A percentile compares a stretch with the other conserved stretches of the same genome.
phyloP scores from a whole-genome alignment of 2,329 filamentous ascomycete species.

The Colletotrichum sp. region DNA sequence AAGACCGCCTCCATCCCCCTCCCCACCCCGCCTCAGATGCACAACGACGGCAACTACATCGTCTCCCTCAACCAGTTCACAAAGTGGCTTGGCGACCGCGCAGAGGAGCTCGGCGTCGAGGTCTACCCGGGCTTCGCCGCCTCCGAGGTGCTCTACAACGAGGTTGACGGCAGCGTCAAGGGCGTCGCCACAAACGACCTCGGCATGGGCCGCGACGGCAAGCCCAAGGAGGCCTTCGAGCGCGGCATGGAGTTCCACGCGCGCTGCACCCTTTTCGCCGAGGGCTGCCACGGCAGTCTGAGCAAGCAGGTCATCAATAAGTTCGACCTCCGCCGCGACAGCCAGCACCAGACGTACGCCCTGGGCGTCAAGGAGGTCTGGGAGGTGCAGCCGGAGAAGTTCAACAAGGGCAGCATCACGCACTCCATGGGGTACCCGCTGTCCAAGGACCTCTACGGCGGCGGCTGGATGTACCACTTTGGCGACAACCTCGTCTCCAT shows the following conservation, averaged over 20 bases:
- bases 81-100: constrained; percentile 94
- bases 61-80: constrained; percentile 93
- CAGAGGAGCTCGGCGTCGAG: constrained; percentile 96
- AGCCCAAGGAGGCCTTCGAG: constrained; percentile 89
- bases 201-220: constrained; percentile 81
- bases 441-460: constrained; percentile 88
- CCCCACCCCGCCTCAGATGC: constrained; percentile 94
- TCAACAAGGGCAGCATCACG: constrained; percentile 81
- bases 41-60: constrained; percentile 98
- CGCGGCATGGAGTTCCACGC: constrained; percentile 99
- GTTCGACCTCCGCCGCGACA: constrained; percentile 87
- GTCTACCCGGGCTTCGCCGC: constrained; percentile 96
- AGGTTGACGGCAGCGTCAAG: constrained; percentile 83
- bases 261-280: constrained; percentile 86
- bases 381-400: constrained; percentile 94
- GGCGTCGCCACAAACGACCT: constrained; percentile 97
- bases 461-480: constrained; percentile 99
- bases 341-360: constrained; percentile 93
- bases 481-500: constrained; percentile 95
- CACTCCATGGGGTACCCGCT: constrained; percentile 96
- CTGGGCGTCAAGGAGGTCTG: constrained; percentile 96
- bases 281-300: constrained; percentile 95
- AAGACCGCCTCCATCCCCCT: constrained; percentile 79
- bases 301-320: constrained; percentile 96
- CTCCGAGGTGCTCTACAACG: constrained; percentile 85